A percentile compares a stretch with the other conserved stretches of the same genome.
Evolutionary conservation across 2,329 filamentous ascomycete species (phyloP).

Genomic region (Aaosphaeria arxii): DNA sequence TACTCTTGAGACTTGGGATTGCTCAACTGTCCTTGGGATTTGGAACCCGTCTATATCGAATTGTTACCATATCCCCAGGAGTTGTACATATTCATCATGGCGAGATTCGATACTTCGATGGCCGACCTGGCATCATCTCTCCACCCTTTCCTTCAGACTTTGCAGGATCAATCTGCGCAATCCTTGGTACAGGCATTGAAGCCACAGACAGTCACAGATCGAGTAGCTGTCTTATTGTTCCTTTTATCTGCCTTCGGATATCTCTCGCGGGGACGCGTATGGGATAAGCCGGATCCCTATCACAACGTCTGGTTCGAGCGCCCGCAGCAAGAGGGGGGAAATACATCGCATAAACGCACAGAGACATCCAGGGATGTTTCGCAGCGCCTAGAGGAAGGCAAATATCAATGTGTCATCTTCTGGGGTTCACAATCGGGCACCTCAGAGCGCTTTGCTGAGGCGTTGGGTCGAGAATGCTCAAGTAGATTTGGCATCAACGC

Average conservation of each 20-base stretch:
- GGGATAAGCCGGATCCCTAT: constrained; percentile 52
- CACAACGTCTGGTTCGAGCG: constrained; percentile 49
- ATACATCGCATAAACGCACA: constrained; percentile 9
- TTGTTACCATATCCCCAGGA: too few relatives aligned
- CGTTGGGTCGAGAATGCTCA: constrained; percentile 39
- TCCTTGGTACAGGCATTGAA: constrained; percentile 15
- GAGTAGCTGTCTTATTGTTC: constrained; percentile 35
- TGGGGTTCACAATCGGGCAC: constrained; percentile 52
- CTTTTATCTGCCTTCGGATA: constrained; percentile 38
- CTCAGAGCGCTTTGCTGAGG: constrained; percentile 43
- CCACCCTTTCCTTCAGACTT: constrained; percentile 11
- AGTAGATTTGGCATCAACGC: constrained; percentile 40
- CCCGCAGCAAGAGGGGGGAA: constrained; percentile 36
- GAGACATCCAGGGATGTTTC: constrained; percentile 46
- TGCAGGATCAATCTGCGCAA: constrained; percentile 9
- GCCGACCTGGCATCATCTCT: background rate
- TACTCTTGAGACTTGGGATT: too few relatives aligned
- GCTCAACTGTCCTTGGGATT: too few relatives aligned
- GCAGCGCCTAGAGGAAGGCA: constrained; percentile 39
- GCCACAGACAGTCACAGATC: constrained; percentile 37
- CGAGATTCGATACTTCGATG: background rate
- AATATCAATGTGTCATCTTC: constrained; percentile 40
- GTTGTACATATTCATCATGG: background rate
- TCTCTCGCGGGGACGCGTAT: constrained; percentile 41
- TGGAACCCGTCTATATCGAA: too few relatives aligned